phyloP scores from a whole-genome alignment of 306 rosid species.

The Cucurbita maxima region DNA sequence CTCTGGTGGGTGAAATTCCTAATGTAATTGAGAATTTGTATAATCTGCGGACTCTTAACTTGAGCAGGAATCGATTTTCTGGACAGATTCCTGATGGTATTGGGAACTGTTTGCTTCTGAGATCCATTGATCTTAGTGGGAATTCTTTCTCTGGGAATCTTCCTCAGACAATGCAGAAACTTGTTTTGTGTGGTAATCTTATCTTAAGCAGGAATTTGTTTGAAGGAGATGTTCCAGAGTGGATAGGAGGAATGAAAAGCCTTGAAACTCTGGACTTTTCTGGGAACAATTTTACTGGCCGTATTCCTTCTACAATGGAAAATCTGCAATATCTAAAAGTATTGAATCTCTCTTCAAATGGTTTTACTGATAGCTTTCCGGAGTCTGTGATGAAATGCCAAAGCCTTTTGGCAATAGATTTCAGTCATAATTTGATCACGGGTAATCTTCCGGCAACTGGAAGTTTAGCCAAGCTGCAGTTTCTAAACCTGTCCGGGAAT shows the following conservation, averaged over 20 bases:
- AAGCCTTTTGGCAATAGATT: conserved; percentile 50
- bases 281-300: conserved; percentile 39
- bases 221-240: conserved; percentile 33
- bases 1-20: conserved; percentile 38
- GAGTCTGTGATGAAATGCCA: conserved; percentile 47
- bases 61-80: conserved; percentile 48
- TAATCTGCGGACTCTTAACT: conserved; percentile 41
- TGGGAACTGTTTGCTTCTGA: conserved; percentile 55
- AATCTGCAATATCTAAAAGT: conserved; percentile 29
- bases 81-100: conserved; percentile 52
- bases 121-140: conserved; percentile 41
- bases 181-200: conserved; percentile 26
- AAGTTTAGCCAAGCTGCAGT: conserved; percentile 40
- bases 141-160: conserved; percentile 43
- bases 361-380: conserved; percentile 55
- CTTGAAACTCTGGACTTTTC: conserved; percentile 53
- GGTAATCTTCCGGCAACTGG: conserved; percentile 27
- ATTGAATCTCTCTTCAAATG: conserved; percentile 50
- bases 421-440: conserved; percentile 33
- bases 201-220: conserved; percentile 39
- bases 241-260: conserved; percentile 53
- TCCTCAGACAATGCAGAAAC: conserved; percentile 35
- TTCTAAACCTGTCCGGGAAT: conserved; percentile 54
- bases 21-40: conserved; percentile 40
- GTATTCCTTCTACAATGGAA: conserved; percentile 36